These are phyloP conservation scores for Coccinonectria pachysandricola DNA, from an alignment of 2,329 filamentous ascomycete species.

Conservation along the genomic window DNA sequence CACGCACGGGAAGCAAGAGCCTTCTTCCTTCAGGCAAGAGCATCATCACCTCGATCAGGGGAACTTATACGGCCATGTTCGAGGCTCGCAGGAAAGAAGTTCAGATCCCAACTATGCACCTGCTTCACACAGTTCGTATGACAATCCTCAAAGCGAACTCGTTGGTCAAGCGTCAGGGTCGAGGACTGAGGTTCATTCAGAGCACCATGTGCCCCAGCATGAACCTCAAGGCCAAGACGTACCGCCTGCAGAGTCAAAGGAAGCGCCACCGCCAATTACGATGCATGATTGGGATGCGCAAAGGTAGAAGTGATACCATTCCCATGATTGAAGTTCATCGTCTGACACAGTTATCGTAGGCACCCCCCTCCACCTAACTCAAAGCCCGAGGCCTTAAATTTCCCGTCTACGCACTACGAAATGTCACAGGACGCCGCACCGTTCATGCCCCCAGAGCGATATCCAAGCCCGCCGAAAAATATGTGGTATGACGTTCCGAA, in stretches of 20 bases:
- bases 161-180: too few relatives aligned
- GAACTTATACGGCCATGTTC: slow-evolving; percentile 6
- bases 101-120: slow-evolving; percentile 10
- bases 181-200: slow-evolving; percentile 39
- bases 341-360: too few relatives aligned
- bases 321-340: too few relatives aligned
- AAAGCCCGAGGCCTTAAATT: slow-evolving; percentile 74
- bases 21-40: slow-evolving; percentile 5
- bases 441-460: slow-evolving; percentile 66
- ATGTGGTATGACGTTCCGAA: slow-evolving; percentile 83
- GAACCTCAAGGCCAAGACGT: slow-evolving; percentile 8
- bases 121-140: too few relatives aligned
- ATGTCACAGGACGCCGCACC: slow-evolving; percentile 70
- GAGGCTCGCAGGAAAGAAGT: slow-evolving; percentile 7
- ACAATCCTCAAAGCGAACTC: too few relatives aligned
- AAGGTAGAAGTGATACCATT: slow-evolving; percentile 29
- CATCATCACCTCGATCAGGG: slow-evolving; percentile 12
- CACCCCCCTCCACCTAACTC: slow-evolving; percentile 55
- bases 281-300: slow-evolving; percentile 44
- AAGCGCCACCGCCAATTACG: slow-evolving; percentile 13
- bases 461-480: slow-evolving; percentile 73
- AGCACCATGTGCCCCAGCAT: slow-evolving; percentile 17
- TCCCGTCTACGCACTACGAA: slow-evolving; percentile 67
- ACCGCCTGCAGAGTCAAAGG: slow-evolving; percentile 12
- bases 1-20: slow-evolving; percentile 1